Percentiles rank a stretch among this genome's conserved stretches.
These are phyloP conservation scores for Phanerochaete sordida DNA, from an alignment of 768 basidiomycete species.

Conservation along the genomic window DNA sequence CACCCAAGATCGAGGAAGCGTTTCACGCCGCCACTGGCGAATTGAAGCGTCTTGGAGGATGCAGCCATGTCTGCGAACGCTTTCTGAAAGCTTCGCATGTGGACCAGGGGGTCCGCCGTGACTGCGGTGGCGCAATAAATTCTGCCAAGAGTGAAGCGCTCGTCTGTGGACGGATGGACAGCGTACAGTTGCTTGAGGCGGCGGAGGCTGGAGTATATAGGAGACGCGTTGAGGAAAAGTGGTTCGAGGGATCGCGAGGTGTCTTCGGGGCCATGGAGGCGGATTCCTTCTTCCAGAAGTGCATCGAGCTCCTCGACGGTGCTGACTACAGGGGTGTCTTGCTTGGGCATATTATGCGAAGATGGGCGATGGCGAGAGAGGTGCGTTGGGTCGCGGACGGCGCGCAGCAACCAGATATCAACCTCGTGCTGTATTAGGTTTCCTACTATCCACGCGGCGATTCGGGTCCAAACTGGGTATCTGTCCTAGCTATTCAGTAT, in stretches of 20 bases:
- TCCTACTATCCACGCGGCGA: background rate
- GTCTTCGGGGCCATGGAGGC: background rate
- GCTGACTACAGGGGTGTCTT: background rate
- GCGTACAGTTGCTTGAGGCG: background rate
- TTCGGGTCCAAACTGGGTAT: too few relatives aligned
- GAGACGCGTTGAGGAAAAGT: background rate
- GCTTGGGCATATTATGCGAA: background rate
- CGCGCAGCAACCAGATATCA: too few relatives aligned
- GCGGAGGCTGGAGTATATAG: background rate
- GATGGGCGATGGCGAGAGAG: background rate
- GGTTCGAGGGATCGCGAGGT: background rate
- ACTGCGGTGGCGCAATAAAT: too few relatives aligned
- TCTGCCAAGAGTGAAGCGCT: background rate
- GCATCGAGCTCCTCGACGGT: background rate
- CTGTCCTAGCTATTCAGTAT: too few relatives aligned
- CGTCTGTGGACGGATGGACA: background rate
- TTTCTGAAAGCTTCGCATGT: background rate
- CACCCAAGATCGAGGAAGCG: constrained; percentile 16
- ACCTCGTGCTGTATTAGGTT: background rate
- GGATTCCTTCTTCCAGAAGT: background rate
- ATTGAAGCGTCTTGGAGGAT: background rate
- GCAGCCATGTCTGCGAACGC: background rate
- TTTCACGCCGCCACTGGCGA: background rate
- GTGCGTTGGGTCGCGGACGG: background rate
- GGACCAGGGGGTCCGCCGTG: background rate